These are phyloP conservation scores for Boletus reticulatus DNA, from an alignment of 768 basidiomycete genomes.

Conservation along the genomic window DNA sequence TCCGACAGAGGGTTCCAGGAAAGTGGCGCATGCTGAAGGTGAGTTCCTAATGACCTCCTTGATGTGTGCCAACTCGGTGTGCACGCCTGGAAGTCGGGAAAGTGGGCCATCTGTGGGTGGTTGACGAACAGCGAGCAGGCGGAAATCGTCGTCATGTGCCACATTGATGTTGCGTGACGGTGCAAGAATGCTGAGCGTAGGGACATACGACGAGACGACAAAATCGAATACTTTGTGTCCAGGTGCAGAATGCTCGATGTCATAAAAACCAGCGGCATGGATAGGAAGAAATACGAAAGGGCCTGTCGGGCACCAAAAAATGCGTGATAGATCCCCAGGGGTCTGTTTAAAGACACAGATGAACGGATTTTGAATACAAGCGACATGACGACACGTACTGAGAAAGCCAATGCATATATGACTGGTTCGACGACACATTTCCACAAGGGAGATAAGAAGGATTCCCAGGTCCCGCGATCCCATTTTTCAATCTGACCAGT, in stretches of 20 bases:
- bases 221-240: neutral
- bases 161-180: neutral
- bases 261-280: neutral
- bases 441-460: no score
- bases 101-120: conserved; percentile 13
- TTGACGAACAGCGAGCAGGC: conserved; percentile 2
- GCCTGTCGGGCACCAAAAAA: neutral
- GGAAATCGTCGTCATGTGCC: neutral
- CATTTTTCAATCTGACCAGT: no score
- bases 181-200: conserved; percentile 8
- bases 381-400: neutral
- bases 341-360: neutral
- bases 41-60: neutral
- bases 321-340: neutral
- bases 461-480: no score
- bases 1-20: neutral
- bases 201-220: neutral
- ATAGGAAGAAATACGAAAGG: neutral
- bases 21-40: neutral
- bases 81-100: conserved; percentile 11
- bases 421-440: no score
- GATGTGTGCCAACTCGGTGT: conserved; percentile 26
- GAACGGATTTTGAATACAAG: no score
- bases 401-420: no score
- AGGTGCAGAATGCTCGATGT: neutral